Evolutionary conservation across 2,329 filamentous ascomycete genomes (phyloP).

Genomic region (Spiromastix sp.): DNA sequence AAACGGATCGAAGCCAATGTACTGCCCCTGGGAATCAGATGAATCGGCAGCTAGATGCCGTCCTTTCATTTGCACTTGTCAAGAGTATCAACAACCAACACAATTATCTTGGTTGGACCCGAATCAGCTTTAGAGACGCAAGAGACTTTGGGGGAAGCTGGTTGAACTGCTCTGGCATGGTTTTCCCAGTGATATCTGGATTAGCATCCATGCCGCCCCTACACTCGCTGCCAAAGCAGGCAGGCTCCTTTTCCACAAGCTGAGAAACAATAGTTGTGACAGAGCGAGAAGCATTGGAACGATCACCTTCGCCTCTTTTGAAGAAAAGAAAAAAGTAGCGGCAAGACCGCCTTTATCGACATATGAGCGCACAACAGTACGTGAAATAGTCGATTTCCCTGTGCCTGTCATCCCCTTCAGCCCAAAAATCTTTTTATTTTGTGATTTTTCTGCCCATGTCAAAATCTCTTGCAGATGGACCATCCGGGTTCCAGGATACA

Average conservation of each 20-base stretch:
- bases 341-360: constrained; percentile 11
- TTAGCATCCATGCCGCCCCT: constrained; percentile 15
- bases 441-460: constrained; percentile 9
- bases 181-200: constrained; percentile 17
- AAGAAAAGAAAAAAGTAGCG: constrained; percentile 26
- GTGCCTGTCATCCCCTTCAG: constrained; percentile 24
- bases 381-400: constrained; percentile 24
- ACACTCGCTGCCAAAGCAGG: constrained; percentile 14
- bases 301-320: constrained; percentile 13
- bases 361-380: constrained; percentile 15
- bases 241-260: constrained; percentile 22
- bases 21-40: constrained; percentile 11
- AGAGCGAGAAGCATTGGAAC: constrained; percentile 14
- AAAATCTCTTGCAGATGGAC: constrained; percentile 15
- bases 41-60: constrained; percentile 15
- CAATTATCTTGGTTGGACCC: background rate
- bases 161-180: constrained; percentile 17
- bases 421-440: constrained; percentile 19
- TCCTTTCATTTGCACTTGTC: constrained; percentile 19
- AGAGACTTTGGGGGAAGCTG: constrained; percentile 17
- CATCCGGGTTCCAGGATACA: constrained; percentile 12
- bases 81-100: constrained; percentile 18
- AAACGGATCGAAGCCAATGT: constrained; percentile 7
- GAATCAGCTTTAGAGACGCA: constrained; percentile 1
- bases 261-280: constrained; percentile 17